Base-by-base conservation (phyloP, 2,329 filamentous ascomycete species). In the Colletotrichum aenigma region DNA sequence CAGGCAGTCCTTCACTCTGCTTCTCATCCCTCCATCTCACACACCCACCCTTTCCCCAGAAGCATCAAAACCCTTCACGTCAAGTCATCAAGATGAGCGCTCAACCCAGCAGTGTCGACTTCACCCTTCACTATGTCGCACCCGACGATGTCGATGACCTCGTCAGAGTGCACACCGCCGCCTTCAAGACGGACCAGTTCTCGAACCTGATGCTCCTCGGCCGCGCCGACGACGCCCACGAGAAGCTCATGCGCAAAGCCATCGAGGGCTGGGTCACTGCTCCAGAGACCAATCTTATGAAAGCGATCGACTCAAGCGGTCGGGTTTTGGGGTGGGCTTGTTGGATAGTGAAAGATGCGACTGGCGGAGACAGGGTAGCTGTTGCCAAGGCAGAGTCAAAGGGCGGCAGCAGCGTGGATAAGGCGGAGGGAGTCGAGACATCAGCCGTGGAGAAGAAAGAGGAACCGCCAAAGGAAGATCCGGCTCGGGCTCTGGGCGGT, bases 171-270 rank as follows among this genome's bases (percentile, higher is more conserved):
- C 69, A 75, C 26, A 43, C 38, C 36, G 62, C 38, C 9, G 73
- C 73, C 12, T 67, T 72, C 55, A 64, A 18, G 21, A 15, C 56
- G 9, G 73, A 75, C 16, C 73, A 36, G 24, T 75, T 72, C 28
- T 72, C 73, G 18, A 72, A 67, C 12, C 9, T 75, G n/a, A 75
- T 75, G 69, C 62, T 67, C 13, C 56, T 75, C 32, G 52, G 60
- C 21, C 69, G 73, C 43, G 62, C 26, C 10, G 38, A 28, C n/a
- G 5, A 62, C 38, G 62, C 73, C 3, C 73, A 72, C 18, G 18
- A 64, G 9, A 18, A 58, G 4, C 55, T 67, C 6, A 75, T 75
- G 73, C 55, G 6, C 21, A 48, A 62, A 12, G 24, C 73, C 16
- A 68, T 75, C 5, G 28, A 43, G 9, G 15, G 24, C 24, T 72